Conservation (phyloP, 768 basidiomycete genomes). For the Termitomyces sp. region DNA sequence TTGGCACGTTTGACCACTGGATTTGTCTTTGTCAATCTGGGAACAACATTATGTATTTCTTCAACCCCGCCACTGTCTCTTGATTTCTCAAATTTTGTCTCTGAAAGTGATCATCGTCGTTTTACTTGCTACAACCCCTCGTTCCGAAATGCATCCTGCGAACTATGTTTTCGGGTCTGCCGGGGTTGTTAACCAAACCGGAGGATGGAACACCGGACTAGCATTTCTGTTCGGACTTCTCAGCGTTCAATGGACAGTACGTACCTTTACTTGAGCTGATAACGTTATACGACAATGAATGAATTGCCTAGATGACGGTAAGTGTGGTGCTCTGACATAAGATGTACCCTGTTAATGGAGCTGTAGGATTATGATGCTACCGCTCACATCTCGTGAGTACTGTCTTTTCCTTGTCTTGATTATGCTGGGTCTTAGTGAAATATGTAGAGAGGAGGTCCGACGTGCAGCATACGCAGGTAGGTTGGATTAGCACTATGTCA, state of each 20-base stretch:
- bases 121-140: slow-evolving; percentile 67
- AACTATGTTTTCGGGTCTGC: slow-evolving; percentile 72
- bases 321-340: slow-evolving; percentile 10
- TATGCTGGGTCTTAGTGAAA: not conserved
- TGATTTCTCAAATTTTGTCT: slow-evolving; percentile 1
- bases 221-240: slow-evolving; percentile 82
- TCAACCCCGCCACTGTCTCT: not conserved
- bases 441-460: slow-evolving; percentile 65
- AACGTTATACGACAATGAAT: slow-evolving; percentile 4
- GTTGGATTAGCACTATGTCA: slow-evolving; percentile 2
- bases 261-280: slow-evolving; percentile 16
- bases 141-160: slow-evolving; percentile 76
- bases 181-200: slow-evolving; percentile 75
- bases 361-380: slow-evolving; percentile 72
- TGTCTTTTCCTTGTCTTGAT: not conserved
- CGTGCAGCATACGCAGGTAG: slow-evolving; percentile 73
- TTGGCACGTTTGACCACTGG: slow-evolving; percentile 69
- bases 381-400: slow-evolving; percentile 71
- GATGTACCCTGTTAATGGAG: slow-evolving; percentile 2
- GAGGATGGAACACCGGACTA: slow-evolving; percentile 73
- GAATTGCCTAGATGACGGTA: slow-evolving; percentile 48
- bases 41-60: slow-evolving; percentile 58
- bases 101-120: slow-evolving; percentile 75
- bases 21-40: slow-evolving; percentile 87
- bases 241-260: slow-evolving; percentile 83